Evolutionary conservation across 208 protist species (phyloP), one percentile per base, ranked within the genome.

Genomic region (Trypanosoma theileri): DNA sequence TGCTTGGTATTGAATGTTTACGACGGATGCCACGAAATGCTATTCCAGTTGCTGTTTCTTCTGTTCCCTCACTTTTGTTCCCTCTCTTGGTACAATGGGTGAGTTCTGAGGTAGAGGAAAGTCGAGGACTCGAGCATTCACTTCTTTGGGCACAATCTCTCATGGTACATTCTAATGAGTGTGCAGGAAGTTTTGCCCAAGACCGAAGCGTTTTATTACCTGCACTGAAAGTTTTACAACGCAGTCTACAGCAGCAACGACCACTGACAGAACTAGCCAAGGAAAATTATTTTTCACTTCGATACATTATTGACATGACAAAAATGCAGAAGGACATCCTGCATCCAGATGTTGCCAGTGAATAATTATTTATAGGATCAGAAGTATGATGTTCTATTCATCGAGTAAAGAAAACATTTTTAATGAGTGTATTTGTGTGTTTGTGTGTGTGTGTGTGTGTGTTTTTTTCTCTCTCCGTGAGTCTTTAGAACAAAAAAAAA

Each of bases 201-300:
- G 79, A 89, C 69, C 51, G 51, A 8, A 57, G 61, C 41, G 53
- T 57, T 31, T 31, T 91, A 51, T 55, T 91, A 46, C 82, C 88
- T 24, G 75, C 81, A 26, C 81, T 96, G 12, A 89, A 90, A 71
- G 69, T 64, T 45, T 82, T 96, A 22, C 78, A 86, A 66, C 79
- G 82, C 6, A 84, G 79, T 24, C 68, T 96, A 26, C 72, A 85
- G 41, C 78, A 85, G 62, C 86, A 94, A 69, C 75, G 80, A 31
- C 66, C 78, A 51, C 59, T 96, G 51, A 78, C 69, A 40, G 73
- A 90, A 56, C 72, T 93, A 53, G 86, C 86, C 12, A 77, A 82
- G 48, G 91, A 94, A 66, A 96, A 96, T 58, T 93, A 91, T 75
- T 93, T 91, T 54, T 89, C 91, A 28, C 59, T 96, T 69, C 80